Base-by-base conservation (phyloP, 805 yeast species). In the Ogataea salicorniae region DNA sequence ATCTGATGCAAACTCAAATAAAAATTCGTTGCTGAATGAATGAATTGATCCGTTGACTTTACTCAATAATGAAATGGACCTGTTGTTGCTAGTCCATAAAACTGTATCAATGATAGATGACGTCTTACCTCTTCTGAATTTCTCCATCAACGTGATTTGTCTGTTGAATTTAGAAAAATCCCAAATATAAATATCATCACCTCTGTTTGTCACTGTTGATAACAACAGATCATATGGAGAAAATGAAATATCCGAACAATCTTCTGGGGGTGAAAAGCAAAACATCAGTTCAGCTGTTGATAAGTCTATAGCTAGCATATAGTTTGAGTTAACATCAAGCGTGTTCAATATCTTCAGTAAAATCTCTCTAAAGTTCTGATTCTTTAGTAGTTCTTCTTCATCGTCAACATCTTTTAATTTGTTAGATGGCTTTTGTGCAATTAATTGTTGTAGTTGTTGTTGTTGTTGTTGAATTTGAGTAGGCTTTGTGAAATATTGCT, bases 131-230 rank as follows among this genome's bases (percentile, higher is more conserved):
- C 89, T 69, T 13, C 63, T 64, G 53, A 80, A 81, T 51, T 78
- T 76, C 16, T 84, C 88, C 42, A 80, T 58, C 20, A 83, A 62
- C 1, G 76, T 67, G 2, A 83, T 70, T 50, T 79, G 79, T 2
- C 56, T 58, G 1, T 82, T 78, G 35, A 74, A 66, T 46, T 72
- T 71, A 40, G 81, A 69, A 46, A 76, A 70, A 56, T 84, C 90
- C 85, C 88, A 84, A 52, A 81, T 67, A 55, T 72, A 81, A 5
- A 84, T 66, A 43, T 70, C 75, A 59, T 84, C 88, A 2, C 91
- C 90, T 44, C 86, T 70, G 20, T 61, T 56, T 11, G 77, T 74
- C 3, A 75, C 74, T 8, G 83, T 76, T 0, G 81, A 74, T 43
- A 84, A 60, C 31, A 76, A 75, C 37, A 77, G 57, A 56, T 83